Evolutionary conservation across 495 filamentous ascomycete genomes (phyloP).

Genomic region (Cercophora scortea): DNA sequence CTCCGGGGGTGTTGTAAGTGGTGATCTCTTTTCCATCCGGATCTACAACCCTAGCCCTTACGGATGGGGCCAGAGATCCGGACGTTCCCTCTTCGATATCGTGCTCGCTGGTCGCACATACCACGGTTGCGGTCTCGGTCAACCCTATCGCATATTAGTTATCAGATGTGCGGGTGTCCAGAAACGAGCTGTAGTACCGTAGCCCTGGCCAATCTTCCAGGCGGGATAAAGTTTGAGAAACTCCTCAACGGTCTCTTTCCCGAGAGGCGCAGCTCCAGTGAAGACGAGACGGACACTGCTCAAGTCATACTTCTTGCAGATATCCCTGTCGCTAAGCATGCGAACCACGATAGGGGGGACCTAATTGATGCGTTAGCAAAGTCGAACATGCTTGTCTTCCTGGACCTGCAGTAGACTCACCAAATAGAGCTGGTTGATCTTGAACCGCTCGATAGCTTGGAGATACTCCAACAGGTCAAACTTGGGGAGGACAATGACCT

Average conservation of each 20-base stretch:
- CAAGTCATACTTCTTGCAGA: conserved; percentile 65
- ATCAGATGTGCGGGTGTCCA: background rate
- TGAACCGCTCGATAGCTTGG: conserved; percentile 60
- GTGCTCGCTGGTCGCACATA: conserved; percentile 52
- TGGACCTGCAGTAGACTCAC: conserved; percentile 25
- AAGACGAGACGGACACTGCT: conserved; percentile 59
- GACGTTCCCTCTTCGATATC: conserved; percentile 70
- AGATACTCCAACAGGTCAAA: conserved; percentile 67
- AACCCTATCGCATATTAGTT: conserved; percentile 41
- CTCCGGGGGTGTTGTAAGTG: conserved; percentile 67
- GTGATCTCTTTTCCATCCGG: conserved; percentile 70
- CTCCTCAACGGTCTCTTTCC: conserved; percentile 66
- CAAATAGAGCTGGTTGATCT: conserved; percentile 62
- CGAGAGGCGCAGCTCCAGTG: conserved; percentile 79
- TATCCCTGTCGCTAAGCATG: conserved; percentile 59
- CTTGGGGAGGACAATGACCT: conserved; percentile 72
- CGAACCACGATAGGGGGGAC: conserved; percentile 84
- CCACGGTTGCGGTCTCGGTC: conserved; percentile 75
- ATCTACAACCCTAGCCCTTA: conserved; percentile 61
- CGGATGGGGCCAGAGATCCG: conserved; percentile 61
- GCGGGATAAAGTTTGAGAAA: conserved; percentile 57
- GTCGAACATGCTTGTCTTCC: background rate
- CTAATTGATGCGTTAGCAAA: conserved; percentile 22
- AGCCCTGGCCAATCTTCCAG: conserved; percentile 68
- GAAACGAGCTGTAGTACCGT: conserved; percentile 46